Conservation (phyloP, 345 rosid genomes). For the Eucalyptus sp. region DNA sequence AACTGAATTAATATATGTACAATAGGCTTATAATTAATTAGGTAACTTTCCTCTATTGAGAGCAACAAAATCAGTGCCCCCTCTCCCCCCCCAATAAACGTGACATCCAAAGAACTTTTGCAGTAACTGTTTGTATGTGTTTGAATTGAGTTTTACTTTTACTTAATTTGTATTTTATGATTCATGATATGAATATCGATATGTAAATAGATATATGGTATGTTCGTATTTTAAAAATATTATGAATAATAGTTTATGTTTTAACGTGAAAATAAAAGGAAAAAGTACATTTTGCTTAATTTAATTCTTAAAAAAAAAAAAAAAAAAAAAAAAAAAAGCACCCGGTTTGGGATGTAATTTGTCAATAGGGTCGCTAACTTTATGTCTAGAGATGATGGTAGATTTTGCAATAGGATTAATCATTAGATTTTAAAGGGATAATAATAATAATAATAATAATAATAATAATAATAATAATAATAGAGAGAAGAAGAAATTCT, state of each 20-base stretch:
- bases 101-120: not conserved
- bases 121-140: not conserved
- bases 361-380: not conserved
- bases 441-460: not conserved
- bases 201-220: not conserved
- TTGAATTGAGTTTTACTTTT: too few relatives aligned
- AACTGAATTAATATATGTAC: too few relatives aligned
- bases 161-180: too few relatives aligned
- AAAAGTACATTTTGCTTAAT: not conserved
- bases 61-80: too few relatives aligned
- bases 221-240: not conserved
- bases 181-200: not conserved
- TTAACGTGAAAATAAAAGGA: not conserved
- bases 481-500: not conserved
- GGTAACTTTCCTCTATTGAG: not conserved
- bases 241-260: not conserved
- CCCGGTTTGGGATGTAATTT: not conserved
- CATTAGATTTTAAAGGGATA: not conserved
- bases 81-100: not conserved
- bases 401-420: not conserved
- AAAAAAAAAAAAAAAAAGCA: too few relatives aligned
- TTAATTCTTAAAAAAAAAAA: not conserved
- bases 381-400: not conserved
- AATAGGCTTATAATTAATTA: too few relatives aligned
- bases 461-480: not conserved